phyloP scores from a whole-genome alignment of 306 rosid species.

The Glycyrrhiza uralensis region DNA sequence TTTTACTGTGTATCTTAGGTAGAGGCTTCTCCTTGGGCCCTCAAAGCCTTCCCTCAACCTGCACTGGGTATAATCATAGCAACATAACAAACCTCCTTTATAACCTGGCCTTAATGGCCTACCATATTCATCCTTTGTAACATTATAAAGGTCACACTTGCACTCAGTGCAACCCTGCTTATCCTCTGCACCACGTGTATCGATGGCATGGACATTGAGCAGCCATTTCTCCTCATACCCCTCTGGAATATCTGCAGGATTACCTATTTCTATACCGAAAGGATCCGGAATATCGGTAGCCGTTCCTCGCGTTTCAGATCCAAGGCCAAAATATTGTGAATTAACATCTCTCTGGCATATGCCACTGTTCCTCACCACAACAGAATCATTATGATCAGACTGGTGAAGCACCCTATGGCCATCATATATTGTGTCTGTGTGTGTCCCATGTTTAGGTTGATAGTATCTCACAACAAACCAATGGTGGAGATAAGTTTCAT shows the following conservation, averaged over 20 bases:
- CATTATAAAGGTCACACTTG: slow-evolving; percentile 62
- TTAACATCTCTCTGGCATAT: slow-evolving; percentile 32
- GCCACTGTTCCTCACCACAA: slow-evolving; percentile 44
- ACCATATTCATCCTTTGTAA: slow-evolving; percentile 38
- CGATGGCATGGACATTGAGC: slow-evolving; percentile 72
- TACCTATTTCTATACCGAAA: slow-evolving; percentile 62
- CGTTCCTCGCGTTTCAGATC: slow-evolving; percentile 68
- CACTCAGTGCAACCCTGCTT: slow-evolving; percentile 66
- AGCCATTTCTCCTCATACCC: slow-evolving; percentile 75
- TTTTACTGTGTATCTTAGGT: slow-evolving; percentile 60
- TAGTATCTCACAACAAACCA: slow-evolving; percentile 41
- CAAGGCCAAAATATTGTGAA: slow-evolving; percentile 64
- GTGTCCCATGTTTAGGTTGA: background rate
- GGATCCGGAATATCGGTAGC: slow-evolving; percentile 56
- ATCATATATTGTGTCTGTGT: background rate
- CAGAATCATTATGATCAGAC: background rate
- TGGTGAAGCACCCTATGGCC: background rate
- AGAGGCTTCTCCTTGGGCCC: slow-evolving; percentile 51
- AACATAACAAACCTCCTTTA: slow-evolving; percentile 58
- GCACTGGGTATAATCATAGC: slow-evolving; percentile 58
- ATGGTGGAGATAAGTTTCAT: slow-evolving; percentile 78
- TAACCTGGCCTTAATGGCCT: slow-evolving; percentile 41
- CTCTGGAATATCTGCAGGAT: slow-evolving; percentile 49
- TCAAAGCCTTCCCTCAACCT: slow-evolving; percentile 44
- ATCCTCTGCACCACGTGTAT: slow-evolving; percentile 61